These are phyloP conservation scores for Saccharomyces hybrid DNA, from an alignment of 1,139 yeast genomes.

Conservation along the genomic window DNA sequence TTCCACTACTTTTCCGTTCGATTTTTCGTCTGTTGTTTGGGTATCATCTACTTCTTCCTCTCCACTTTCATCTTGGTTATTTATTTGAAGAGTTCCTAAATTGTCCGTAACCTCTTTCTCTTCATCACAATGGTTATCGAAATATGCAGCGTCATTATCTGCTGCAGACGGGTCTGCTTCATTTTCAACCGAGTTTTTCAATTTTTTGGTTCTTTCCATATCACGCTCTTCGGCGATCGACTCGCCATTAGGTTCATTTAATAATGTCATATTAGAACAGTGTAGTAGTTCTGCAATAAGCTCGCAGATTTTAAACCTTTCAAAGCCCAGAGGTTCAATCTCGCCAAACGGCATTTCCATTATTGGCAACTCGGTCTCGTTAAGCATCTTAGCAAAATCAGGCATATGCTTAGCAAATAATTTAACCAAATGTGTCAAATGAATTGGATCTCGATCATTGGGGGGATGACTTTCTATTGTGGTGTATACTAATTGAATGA, in stretches of 20 bases:
- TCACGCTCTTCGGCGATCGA: slow-evolving; percentile 72
- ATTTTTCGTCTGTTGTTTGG: slow-evolving; percentile 12
- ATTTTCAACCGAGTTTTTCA: slow-evolving; percentile 1
- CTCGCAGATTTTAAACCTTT: slow-evolving; percentile 90
- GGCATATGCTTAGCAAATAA: slow-evolving; percentile 72
- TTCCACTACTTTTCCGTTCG: slow-evolving; percentile 9
- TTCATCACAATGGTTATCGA: neutral
- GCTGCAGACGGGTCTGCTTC: neutral
- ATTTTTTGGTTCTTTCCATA: slow-evolving; percentile 39
- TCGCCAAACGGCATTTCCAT: slow-evolving; percentile 64
- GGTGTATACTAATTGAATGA: slow-evolving; percentile 80
- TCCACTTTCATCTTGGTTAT: slow-evolving; percentile 1
- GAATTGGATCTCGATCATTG: slow-evolving; percentile 86
- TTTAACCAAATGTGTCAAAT: slow-evolving; percentile 76
- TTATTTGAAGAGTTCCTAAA: neutral
- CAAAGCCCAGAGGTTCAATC: slow-evolving; percentile 90
- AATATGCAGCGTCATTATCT: neutral
- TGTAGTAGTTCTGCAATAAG: slow-evolving; percentile 88
- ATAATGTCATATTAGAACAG: slow-evolving; percentile 89
- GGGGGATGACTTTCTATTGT: slow-evolving; percentile 92
- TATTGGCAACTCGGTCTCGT: slow-evolving; percentile 29
- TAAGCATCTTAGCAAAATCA: slow-evolving; percentile 52
- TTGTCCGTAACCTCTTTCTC: neutral
- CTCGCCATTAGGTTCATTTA: slow-evolving; percentile 79
- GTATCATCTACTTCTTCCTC: slow-evolving; percentile 7